Conservation (phyloP, 805 yeast genomes). For the Suhomyces sp. region DNA sequence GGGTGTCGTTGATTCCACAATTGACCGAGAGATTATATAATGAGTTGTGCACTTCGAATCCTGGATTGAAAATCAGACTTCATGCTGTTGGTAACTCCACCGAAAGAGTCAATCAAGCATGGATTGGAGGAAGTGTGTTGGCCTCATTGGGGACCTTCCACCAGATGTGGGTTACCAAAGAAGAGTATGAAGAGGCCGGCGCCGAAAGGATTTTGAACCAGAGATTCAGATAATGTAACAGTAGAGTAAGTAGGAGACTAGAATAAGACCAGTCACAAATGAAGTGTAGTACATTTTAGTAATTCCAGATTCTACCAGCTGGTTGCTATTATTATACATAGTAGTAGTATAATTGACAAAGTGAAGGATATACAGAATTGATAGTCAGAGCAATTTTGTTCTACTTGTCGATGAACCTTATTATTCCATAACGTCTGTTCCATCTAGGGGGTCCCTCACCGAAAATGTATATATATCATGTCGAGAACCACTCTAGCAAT, state of each 20-base stretch:
- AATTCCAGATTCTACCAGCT: too few relatives aligned
- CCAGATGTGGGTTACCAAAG: conserved; percentile 88
- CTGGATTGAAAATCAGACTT: conserved; percentile 81
- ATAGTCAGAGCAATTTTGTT: too few relatives aligned
- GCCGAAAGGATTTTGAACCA: conserved; percentile 74
- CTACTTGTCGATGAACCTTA: not conserved
- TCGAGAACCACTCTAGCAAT: too few relatives aligned
- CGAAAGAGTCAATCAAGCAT: conserved; percentile 77
- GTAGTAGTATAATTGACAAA: not conserved
- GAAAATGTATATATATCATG: not conserved
- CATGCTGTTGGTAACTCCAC: conserved; percentile 75
- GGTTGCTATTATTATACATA: too few relatives aligned
- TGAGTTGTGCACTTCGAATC: conserved; percentile 67
- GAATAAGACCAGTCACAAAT: not conserved
- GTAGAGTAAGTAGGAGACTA: not conserved
- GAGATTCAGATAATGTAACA: conserved; percentile 61
- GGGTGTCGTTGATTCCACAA: conserved; percentile 77
- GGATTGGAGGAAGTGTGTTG: conserved; percentile 91
- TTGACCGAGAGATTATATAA: conserved; percentile 70
- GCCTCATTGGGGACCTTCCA: conserved; percentile 91
- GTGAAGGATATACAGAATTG: too few relatives aligned
- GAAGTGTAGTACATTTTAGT: not conserved
- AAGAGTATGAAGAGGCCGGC: conserved; percentile 87
- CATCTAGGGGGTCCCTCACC: not conserved
- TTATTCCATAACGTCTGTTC: too few relatives aligned